Percentiles rank a stretch among this genome's conserved stretches.
Conservation (phyloP, 2,329 filamentous ascomycete species). For the Fonsecaea pugnacius region DNA sequence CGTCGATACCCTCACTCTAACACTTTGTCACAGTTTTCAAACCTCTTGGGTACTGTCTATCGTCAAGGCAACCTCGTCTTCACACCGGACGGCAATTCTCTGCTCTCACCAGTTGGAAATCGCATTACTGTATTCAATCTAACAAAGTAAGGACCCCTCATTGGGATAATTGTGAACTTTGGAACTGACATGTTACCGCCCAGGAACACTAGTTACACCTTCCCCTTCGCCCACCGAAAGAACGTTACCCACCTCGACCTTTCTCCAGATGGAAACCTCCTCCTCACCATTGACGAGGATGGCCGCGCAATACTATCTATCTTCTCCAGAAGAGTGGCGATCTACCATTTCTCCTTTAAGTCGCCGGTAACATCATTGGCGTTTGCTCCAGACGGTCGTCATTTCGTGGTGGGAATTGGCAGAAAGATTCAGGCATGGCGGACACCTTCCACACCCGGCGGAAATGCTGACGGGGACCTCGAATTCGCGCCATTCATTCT, state of each 20-base stretch:
- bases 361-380: conserved; percentile 78
- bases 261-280: conserved; percentile 85
- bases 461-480: conserved; percentile 76
- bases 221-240: conserved; percentile 82
- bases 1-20: conserved; percentile 11
- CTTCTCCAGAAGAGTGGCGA: conserved; percentile 77
- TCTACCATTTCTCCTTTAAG: conserved; percentile 96
- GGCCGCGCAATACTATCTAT: conserved; percentile 93
- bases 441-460: conserved; percentile 85
- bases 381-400: conserved; percentile 86
- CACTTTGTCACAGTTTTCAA: conserved; percentile 76
- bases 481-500: conserved; percentile 95
- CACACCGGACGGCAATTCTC: conserved; percentile 91
- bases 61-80: conserved; percentile 97
- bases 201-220: conserved; percentile 49
- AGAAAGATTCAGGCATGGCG: conserved; percentile 94
- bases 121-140: conserved; percentile 94
- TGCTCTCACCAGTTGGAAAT: conserved; percentile 96
- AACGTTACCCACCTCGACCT: conserved; percentile 90
- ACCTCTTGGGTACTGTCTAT: conserved; percentile 97
- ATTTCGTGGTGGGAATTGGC: conserved; percentile 88
- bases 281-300: conserved; percentile 92
- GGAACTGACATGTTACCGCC: not conserved
- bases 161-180: not conserved
- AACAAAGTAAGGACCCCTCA: conserved; percentile 69